Evolutionary conservation across 2,329 filamentous ascomycete genomes (phyloP), one percentile per base, ranked within the genome.

Genomic region (Fusarium xylarioides): DNA sequence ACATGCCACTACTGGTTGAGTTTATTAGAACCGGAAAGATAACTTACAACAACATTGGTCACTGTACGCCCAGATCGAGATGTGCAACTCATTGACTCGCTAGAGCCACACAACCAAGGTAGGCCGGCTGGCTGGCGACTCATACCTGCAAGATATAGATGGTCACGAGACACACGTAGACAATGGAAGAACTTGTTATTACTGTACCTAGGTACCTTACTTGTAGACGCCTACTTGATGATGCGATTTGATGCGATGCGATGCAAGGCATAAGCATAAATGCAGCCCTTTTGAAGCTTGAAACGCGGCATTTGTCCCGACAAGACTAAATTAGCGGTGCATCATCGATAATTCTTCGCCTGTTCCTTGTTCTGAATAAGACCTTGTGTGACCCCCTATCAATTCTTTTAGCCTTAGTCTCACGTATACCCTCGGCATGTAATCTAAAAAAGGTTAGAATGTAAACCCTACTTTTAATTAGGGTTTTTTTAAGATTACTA

Each of bases 291-390:
- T 49, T 19, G 55, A 50, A n/a, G 43, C 30, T 35, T 35, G 23
- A 49, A 28, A 34, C 30, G n/a, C 40, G 58, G 65, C 65, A 69
- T 40, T 30, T n/a, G 19, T 53, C 26, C 66, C 65, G 44, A 70
- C 28, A 37, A 18, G 26, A 32, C 46, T 66, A 55, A 54, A 37
- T 63, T 73, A 72, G 68, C 46, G 70, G 70, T 38, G 32, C 40
- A 74, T 73, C 70, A 73, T 73, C 44, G 62, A 63, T 42, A 61
- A 73, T 68, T 55, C 19, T 40, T 40, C 23, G 43, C 40, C 65
- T 63, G 66, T 71, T 67, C 57, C 70, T 49, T 73, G 70, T 28
- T 50, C 56, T 34, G 40, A 64, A 43, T 32, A 26, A 69, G 40
- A 63, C 56, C 34, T 28, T n/a, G 16, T 23, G 44, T 30, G 35